A percentile compares a stretch with the other conserved stretches of the same genome.
phyloP scores from a whole-genome alignment of 1,284 basidiomycete genomes.

The Pyrrhoderma lamaoense region DNA sequence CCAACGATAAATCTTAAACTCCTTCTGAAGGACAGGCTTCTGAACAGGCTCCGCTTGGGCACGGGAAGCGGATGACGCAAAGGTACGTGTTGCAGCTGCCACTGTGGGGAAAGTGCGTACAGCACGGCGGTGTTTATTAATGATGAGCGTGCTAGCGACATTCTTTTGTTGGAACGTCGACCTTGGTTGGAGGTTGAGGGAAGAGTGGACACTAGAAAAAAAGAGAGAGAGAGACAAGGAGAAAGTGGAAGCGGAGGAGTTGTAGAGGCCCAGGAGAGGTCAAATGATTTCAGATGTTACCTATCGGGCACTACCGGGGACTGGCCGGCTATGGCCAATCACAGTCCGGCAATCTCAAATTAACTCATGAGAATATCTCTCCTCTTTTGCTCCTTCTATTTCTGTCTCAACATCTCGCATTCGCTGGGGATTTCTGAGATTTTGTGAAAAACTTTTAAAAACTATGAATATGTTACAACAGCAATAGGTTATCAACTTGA shows the following conservation, averaged over 20 bases:
- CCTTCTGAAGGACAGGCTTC: conserved; percentile 52
- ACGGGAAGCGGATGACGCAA: conserved; percentile 30
- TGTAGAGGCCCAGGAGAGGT: too few species aligned
- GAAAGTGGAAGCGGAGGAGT: neutral
- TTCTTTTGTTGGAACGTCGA: neutral
- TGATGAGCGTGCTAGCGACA: conserved; percentile 16
- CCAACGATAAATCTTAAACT: conserved; percentile 98
- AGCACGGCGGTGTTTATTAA: conserved; percentile 8
- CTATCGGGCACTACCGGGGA: conserved; percentile 11
- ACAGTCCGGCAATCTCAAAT: neutral
- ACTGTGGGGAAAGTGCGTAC: neutral
- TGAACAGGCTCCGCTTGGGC: conserved; percentile 34
- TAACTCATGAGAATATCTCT: conserved; percentile 1
- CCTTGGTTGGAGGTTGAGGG: too few species aligned
- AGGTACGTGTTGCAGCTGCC: conserved; percentile 23
- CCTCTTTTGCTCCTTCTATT: neutral
- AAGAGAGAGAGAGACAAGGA: neutral
- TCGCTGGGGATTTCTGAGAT: too few species aligned
- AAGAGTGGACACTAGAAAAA: neutral
- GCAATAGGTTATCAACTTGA: too few species aligned
- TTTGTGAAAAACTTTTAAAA: too few species aligned
- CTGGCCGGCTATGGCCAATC: conserved; percentile 7
- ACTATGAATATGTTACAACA: too few species aligned
- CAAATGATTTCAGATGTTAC: neutral
- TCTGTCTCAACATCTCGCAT: neutral